phyloP scores from a whole-genome alignment of 345 rosid genomes.

The Melaleuca alternifolia region DNA sequence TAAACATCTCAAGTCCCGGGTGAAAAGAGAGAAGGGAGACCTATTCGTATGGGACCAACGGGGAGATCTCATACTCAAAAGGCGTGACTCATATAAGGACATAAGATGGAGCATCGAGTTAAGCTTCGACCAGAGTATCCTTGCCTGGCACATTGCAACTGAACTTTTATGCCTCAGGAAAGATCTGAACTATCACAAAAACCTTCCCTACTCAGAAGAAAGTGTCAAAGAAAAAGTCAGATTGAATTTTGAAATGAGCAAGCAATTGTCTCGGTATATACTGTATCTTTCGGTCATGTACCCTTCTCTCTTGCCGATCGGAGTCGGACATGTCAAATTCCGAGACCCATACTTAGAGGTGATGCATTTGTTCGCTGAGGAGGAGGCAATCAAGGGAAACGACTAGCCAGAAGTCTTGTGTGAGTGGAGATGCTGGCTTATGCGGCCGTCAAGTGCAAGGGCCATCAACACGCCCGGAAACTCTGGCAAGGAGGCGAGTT shows the following conservation, averaged over 20 bases:
- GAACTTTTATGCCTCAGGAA: not conserved
- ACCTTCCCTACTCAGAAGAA: no score
- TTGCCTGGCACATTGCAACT: not conserved
- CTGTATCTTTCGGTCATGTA: not conserved
- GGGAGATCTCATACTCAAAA: not conserved
- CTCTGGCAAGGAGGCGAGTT: slow-evolving; percentile 8
- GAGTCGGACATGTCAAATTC: not conserved
- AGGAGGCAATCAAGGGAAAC: no score
- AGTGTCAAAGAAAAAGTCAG: no score
- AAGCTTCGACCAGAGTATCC: not conserved
- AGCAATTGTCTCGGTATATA: not conserved
- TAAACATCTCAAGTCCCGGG: no score
- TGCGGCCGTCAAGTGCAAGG: slow-evolving; percentile 3
- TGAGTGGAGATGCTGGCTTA: slow-evolving; percentile 10
- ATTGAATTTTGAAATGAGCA: not conserved
- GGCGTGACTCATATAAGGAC: not conserved
- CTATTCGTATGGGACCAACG: no score
- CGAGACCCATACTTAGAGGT: not conserved
- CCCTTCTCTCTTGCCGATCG: not conserved
- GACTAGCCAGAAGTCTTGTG: not conserved
- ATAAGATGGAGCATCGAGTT: not conserved
- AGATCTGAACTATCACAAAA: no score
- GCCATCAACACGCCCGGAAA: slow-evolving; percentile 4
- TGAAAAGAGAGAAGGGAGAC: no score
- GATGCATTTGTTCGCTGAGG: no score